Conservation (phyloP, 1,284 basidiomycete genomes). For the Ganoderma sp. region DNA sequence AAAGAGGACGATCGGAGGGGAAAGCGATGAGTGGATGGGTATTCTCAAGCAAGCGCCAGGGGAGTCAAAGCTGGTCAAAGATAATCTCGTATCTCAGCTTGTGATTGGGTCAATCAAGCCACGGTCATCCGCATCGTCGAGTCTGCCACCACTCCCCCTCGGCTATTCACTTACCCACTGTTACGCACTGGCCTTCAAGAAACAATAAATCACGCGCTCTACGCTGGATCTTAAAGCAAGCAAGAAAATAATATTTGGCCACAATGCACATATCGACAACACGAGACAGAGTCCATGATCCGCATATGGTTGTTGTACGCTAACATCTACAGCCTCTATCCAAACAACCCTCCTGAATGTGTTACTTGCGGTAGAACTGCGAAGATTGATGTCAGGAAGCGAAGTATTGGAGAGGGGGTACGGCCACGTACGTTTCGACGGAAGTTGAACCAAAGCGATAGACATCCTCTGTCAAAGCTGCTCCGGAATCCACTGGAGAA, state of each 20-base stretch:
- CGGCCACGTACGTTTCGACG: slow-evolving; percentile 74
- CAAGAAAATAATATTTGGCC: not conserved
- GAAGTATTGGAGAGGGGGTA: not conserved
- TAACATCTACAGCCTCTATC: not conserved
- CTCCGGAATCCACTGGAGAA: slow-evolving; percentile 76
- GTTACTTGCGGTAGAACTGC: slow-evolving; percentile 76
- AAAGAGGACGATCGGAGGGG: not conserved
- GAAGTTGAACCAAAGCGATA: slow-evolving; percentile 89
- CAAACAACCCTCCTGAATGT: too few relatives aligned
- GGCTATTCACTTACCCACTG: not conserved
- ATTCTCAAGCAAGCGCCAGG: slow-evolving; percentile 9
- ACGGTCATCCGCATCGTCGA: not conserved
- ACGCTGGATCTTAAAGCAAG: not conserved
- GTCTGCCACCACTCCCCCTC: not conserved
- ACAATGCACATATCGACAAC: not conserved
- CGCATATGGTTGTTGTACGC: not conserved
- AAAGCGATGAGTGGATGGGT: not conserved
- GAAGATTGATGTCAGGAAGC: slow-evolving; percentile 28
- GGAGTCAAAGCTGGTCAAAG: slow-evolving; percentile 4
- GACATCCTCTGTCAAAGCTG: slow-evolving; percentile 84
- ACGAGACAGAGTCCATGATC: not conserved
- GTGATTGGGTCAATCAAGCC: slow-evolving; percentile 8
- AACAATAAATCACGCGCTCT: not conserved
- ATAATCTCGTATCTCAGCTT: slow-evolving; percentile 10
- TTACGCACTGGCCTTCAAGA: not conserved